phyloP scores from a whole-genome alignment of 140 eudicot genomes.

The Eryngium alpinum region DNA sequence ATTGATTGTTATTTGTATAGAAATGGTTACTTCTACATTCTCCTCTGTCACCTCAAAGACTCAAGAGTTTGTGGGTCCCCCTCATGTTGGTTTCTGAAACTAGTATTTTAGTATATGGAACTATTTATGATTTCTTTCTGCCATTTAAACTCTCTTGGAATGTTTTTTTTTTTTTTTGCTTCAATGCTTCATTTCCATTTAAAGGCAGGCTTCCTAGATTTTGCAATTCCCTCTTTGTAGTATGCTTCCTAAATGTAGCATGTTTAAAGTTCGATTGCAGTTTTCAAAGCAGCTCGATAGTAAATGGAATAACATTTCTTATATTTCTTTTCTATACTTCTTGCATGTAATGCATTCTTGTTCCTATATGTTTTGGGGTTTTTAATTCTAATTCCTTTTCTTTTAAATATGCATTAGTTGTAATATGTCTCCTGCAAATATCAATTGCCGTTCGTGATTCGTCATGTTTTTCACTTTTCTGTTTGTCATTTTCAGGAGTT shows the following conservation, averaged over 20 bases:
- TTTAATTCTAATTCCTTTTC: too few relatives aligned
- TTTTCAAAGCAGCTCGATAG: too few relatives aligned
- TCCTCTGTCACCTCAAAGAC: background rate
- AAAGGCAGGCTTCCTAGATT: background rate
- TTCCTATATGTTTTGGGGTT: background rate
- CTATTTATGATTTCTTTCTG: background rate
- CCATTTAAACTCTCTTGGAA: background rate
- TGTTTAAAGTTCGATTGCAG: background rate
- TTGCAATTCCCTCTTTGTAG: background rate
- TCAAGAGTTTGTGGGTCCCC: background rate
- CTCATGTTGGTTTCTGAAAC: background rate
- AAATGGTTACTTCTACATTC: background rate
- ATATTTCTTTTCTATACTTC: too few relatives aligned
- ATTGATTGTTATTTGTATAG: background rate
- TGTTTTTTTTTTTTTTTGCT: background rate
- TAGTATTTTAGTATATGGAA: background rate
- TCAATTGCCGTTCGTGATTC: background rate
- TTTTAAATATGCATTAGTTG: background rate
- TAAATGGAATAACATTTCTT: too few relatives aligned
- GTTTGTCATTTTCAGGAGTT: constrained; percentile 46
- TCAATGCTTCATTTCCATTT: background rate
- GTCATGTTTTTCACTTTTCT: background rate
- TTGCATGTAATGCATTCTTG: background rate
- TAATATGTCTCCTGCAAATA: background rate
- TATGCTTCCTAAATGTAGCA: constrained; percentile 4